phyloP scores from a whole-genome alignment of 2,329 filamentous ascomycete genomes.

The Huntiella moniliformis region DNA sequence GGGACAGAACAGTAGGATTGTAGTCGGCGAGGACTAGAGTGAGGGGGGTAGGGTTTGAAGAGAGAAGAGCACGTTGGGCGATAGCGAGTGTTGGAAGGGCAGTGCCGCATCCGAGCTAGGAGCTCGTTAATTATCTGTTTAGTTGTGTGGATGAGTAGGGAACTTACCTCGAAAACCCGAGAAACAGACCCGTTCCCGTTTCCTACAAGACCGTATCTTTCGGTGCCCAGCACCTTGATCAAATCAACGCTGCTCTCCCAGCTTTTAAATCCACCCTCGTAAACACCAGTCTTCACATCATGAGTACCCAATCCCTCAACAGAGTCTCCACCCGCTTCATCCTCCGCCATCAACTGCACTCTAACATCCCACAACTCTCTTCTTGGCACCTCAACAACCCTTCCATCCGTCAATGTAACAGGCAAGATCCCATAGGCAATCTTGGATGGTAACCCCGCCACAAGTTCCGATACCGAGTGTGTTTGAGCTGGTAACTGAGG shows the following conservation, averaged over 20 bases:
- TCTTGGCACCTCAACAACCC: constrained; percentile 40
- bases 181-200: constrained; percentile 18
- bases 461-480: constrained; percentile 31
- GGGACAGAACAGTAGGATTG: constrained; percentile 56
- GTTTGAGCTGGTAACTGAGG: constrained; percentile 35
- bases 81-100: constrained; percentile 54
- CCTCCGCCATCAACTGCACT: constrained; percentile 62
- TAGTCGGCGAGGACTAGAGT: constrained; percentile 58
- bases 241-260: constrained; percentile 76
- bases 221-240: constrained; percentile 42
- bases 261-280: constrained; percentile 77
- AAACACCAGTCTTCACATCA: constrained; percentile 64
- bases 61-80: constrained; percentile 37
- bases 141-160: neutral
- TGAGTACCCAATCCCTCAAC: constrained; percentile 38
- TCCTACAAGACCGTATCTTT: constrained; percentile 20
- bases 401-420: constrained; percentile 26
- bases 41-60: constrained; percentile 19
- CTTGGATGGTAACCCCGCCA: constrained; percentile 49
- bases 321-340: constrained; percentile 23
- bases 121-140: constrained; percentile 13
- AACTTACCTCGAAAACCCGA: constrained; percentile 35
- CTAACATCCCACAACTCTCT: constrained; percentile 68
- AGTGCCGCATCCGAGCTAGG: constrained; percentile 58
- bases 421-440: constrained; percentile 47